A percentile compares a stretch with the other conserved stretches of the same genome.
These are phyloP conservation scores for Carex cristatella DNA, from an alignment of 176 grass and related monocot species.

Conservation along the genomic window DNA sequence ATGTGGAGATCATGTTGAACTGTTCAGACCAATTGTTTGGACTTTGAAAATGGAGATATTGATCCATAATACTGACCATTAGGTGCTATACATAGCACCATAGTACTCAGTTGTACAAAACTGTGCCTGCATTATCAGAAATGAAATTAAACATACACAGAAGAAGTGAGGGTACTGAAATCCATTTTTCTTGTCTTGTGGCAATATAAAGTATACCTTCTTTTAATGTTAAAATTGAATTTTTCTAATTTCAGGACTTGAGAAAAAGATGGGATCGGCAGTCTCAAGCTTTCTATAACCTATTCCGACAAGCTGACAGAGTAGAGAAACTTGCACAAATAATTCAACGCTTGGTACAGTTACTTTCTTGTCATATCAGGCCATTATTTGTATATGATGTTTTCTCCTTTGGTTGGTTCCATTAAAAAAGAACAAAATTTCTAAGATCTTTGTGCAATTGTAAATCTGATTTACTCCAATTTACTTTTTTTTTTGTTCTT, in stretches of 20 bases:
- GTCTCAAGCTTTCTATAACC: conserved; percentile 89
- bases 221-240: conserved; percentile 6
- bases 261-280: conserved; percentile 97
- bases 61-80: too few relatives aligned
- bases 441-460: background rate
- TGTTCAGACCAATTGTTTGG: too few relatives aligned
- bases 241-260: conserved; percentile 45
- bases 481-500: background rate
- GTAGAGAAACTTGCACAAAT: conserved; percentile 90
- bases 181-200: background rate
- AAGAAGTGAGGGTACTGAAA: background rate
- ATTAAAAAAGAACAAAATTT: background rate
- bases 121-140: background rate
- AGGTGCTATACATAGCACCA: too few relatives aligned
- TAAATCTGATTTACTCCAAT: background rate
- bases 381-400: background rate
- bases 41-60: too few relatives aligned
- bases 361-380: background rate
- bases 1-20: too few relatives aligned
- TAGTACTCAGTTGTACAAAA: background rate
- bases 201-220: background rate
- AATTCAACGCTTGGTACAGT: conserved; percentile 71
- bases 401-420: background rate
- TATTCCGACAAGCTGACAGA: conserved; percentile 94
- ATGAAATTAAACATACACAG: background rate